Conservation (phyloP, 2,329 filamentous ascomycete genomes). For the Clonostachys rosea region DNA sequence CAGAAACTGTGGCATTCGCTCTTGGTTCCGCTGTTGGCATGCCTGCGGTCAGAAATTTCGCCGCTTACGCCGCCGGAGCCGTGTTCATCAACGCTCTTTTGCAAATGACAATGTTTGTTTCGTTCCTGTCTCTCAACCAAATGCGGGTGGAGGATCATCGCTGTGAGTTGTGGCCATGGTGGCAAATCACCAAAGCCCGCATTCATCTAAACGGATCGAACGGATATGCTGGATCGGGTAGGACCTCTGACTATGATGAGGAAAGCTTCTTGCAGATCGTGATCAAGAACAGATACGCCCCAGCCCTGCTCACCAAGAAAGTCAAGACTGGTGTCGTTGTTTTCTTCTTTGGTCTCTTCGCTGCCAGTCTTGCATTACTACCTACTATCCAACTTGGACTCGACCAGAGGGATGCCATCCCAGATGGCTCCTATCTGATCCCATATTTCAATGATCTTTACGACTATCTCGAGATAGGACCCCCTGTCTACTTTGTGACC, state of each 20-base stretch:
- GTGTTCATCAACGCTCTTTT: conserved; percentile 97
- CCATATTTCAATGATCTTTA: conserved; percentile 96
- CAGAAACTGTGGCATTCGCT: conserved; percentile 90
- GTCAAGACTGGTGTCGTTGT: conserved; percentile 73
- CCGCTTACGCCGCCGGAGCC: conserved; percentile 90
- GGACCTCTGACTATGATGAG: conserved; percentile 65
- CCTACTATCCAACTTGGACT: conserved; percentile 82
- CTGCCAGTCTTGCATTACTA: conserved; percentile 77
- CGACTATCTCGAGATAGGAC: conserved; percentile 84
- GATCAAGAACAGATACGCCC: conserved; percentile 87
- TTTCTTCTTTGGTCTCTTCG: conserved; percentile 82
- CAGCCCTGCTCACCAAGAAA: conserved; percentile 72
- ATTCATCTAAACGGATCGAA: conserved; percentile 57
- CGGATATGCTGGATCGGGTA: conserved; percentile 46
- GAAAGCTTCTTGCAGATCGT: conserved; percentile 82
- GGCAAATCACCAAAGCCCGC: conserved; percentile 72
- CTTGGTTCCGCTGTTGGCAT: conserved; percentile 93
- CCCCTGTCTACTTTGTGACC: conserved; percentile 95
- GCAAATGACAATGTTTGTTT: conserved; percentile 95
- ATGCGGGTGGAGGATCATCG: conserved; percentile 81
- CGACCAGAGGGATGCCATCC: conserved; percentile 92
- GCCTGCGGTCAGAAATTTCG: conserved; percentile 97
- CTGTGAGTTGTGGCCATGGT: conserved; percentile 88
- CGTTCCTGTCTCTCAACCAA: conserved; percentile 88
- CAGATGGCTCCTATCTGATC: conserved; percentile 90